Evolutionary conservation across 768 basidiomycete genomes (phyloP).

Genomic region (Mrakia blollopis): DNA sequence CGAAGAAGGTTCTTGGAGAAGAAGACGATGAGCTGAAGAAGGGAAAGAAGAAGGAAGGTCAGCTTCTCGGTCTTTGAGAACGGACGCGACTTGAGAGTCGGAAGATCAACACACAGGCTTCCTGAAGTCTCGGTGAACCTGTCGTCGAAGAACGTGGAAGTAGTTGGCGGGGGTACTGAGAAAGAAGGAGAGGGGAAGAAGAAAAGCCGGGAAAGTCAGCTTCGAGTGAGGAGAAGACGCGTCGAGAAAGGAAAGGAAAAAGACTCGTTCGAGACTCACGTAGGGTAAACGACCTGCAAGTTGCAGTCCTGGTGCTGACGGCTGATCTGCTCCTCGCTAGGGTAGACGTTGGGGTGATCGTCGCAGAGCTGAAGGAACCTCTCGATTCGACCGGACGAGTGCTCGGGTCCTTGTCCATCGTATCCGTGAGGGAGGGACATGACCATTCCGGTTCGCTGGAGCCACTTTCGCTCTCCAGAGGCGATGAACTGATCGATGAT

Average conservation of each 20-base stretch:
- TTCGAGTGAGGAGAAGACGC: neutral
- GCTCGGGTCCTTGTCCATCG: constrained; percentile 97
- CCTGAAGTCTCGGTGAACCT: constrained; percentile 95
- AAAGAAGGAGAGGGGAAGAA: neutral
- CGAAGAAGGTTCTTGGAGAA: constrained; percentile 96
- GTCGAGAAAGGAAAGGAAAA: neutral
- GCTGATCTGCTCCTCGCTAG: constrained; percentile 79
- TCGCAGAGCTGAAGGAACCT: constrained; percentile 97
- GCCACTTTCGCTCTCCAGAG: constrained; percentile 94
- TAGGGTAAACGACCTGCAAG: constrained; percentile 97
- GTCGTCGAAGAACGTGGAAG: constrained; percentile 95
- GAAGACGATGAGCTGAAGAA: constrained; percentile 75
- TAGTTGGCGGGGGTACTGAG: constrained; percentile 94
- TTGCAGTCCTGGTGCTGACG: constrained; percentile 98
- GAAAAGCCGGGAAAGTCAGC: neutral
- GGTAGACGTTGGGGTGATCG: constrained; percentile 89
- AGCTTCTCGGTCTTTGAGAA: constrained; percentile 19
- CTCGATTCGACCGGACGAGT: constrained; percentile 91
- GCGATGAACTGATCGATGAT: constrained; percentile 99
- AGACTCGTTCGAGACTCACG: constrained; percentile 53
- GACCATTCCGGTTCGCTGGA: constrained; percentile 33
- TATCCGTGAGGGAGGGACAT: constrained; percentile 82
- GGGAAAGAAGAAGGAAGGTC: constrained; percentile 13
- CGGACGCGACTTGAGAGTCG: neutral
- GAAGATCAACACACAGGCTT: constrained; percentile 65